A percentile compares a stretch with the other conserved stretches of the same genome.
These are phyloP conservation scores for Chrysoporthe austroafricana DNA, from an alignment of 2,329 filamentous ascomycete genomes.

Conservation along the genomic window DNA sequence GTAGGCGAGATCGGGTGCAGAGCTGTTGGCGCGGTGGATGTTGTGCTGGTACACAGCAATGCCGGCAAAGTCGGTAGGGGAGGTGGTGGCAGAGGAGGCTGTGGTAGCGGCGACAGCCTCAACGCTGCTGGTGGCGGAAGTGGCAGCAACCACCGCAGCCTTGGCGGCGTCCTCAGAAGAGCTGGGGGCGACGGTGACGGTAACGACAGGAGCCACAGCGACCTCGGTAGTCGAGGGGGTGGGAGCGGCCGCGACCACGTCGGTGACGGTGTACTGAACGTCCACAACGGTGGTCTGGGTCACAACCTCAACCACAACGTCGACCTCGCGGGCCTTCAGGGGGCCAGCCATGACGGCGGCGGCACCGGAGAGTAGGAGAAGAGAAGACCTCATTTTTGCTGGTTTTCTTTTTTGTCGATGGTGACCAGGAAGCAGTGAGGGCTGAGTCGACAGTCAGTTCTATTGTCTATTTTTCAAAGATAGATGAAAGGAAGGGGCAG, in stretches of 20 bases:
- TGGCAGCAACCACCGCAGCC: constrained; percentile 6
- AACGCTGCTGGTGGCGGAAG: constrained; percentile 25
- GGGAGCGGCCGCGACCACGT: constrained; percentile 30
- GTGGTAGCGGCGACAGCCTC: constrained; percentile 17
- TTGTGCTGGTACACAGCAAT: constrained; percentile 77
- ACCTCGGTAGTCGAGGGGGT: constrained; percentile 26
- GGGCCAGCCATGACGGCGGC: constrained; percentile 51
- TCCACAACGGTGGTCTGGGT: constrained; percentile 36
- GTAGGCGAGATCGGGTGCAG: constrained; percentile 68
- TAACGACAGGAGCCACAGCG: constrained; percentile 18
- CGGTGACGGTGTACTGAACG: constrained; percentile 51
- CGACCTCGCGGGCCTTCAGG: constrained; percentile 45
- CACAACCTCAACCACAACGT: constrained; percentile 44
- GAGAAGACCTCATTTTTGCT: constrained; percentile 53
- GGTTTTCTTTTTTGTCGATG: constrained; percentile 16
- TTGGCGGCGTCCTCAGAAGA: constrained; percentile 10
- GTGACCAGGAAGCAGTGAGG: constrained; percentile 20
- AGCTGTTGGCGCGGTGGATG: constrained; percentile 82
- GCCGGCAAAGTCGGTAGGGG: constrained; percentile 37
- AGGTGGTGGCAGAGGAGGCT: constrained; percentile 27
- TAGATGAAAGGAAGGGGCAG: background rate
- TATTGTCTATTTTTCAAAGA: background rate
- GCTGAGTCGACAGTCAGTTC: constrained; percentile 19
- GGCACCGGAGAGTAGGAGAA: constrained; percentile 51
- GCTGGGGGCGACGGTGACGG: constrained; percentile 3